Base-by-base conservation (phyloP, 768 basidiomycete genomes). In the Trametes coccinea region DNA sequence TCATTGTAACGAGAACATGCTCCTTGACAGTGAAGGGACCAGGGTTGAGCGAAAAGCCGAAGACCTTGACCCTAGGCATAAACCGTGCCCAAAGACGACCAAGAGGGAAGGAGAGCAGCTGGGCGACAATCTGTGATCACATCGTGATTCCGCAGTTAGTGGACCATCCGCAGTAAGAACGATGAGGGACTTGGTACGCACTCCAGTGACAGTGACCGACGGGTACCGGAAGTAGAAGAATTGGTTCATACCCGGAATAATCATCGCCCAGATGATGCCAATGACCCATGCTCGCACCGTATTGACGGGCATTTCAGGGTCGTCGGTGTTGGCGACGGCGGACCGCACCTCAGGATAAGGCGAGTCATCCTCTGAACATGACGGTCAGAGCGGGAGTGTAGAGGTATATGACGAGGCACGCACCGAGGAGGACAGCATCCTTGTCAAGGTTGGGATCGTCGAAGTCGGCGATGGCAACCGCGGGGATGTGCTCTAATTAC, bases 1-100 rank as follows among this genome's bases (percentile, higher is more conserved):
- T 78, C 53, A 80, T 78, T 16, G 68, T 75, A 60, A 80, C 76
- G 53, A 82, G 66, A 34, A 86, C 85, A 74, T 87, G 86, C 70
- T 90, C 90, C 74, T 92, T 92, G 69, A 90, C 83, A 1, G 81
- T 80, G 76, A 89, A 92, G 1, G 83, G 86, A 22, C 90, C 90
- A 11, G 86, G 86, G 66, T 88, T 88, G 44, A 88, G 65, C 2
- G 76, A 67, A 7, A 79, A 31, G 5, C 85, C 85, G 47, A 86
- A 79, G 17, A 87, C 71, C 53, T 74, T 80, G 71, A 81, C 70
- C 60, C 80, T 78, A 10, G 86, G 86, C 11, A 88, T 33, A 33
- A 81, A 62, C 27, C 76, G 73, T 6, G 85, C 87, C 83, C 85
- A 87, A 4, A 79, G 70, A 47, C 83, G 80, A 39, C 87, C 86